These are phyloP conservation scores for Dactylella cylindrospora DNA, from an alignment of 2,329 filamentous ascomycete species.

Conservation along the genomic window DNA sequence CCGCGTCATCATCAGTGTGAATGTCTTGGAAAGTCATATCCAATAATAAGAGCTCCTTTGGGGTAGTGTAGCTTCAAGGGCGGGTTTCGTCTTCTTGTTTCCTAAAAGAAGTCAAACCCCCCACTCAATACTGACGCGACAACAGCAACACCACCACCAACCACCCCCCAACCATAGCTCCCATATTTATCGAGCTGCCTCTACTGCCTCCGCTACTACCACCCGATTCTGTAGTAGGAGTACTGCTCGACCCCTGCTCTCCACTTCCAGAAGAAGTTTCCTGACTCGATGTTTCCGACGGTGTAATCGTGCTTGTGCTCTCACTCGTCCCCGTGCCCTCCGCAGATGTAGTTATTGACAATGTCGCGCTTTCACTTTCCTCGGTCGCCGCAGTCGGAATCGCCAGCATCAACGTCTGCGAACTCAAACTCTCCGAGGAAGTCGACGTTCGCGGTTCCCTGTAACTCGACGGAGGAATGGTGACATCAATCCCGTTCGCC, in stretches of 20 bases:
- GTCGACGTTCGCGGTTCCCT: too few relatives aligned
- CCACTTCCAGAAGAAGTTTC: neutral
- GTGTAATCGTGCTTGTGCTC: neutral
- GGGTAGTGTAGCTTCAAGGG: constrained; percentile 5
- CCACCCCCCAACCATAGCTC: too few relatives aligned
- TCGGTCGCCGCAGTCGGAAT: neutral
- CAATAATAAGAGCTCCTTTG: neutral
- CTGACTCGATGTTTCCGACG: neutral
- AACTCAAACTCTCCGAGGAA: constrained; percentile 5
- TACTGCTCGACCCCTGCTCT: too few relatives aligned
- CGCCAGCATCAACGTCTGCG: neutral
- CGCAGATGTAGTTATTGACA: neutral
- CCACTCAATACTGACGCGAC: too few relatives aligned
- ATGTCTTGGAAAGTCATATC: constrained; percentile 16
- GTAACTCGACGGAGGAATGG: too few relatives aligned
- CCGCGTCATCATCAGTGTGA: constrained; percentile 17
- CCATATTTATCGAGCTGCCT: too few relatives aligned
- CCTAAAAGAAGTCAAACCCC: constrained; percentile 18
- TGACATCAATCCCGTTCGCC: constrained; percentile 2
- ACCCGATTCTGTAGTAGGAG: too few relatives aligned
- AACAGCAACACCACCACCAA: too few relatives aligned
- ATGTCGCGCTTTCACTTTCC: neutral
- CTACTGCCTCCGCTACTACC: too few relatives aligned
- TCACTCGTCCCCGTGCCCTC: neutral
- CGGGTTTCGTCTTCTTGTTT: constrained; percentile 20